Evolutionary conservation across 768 basidiomycete species (phyloP).

Genomic region (Tephrocybe sp.): DNA sequence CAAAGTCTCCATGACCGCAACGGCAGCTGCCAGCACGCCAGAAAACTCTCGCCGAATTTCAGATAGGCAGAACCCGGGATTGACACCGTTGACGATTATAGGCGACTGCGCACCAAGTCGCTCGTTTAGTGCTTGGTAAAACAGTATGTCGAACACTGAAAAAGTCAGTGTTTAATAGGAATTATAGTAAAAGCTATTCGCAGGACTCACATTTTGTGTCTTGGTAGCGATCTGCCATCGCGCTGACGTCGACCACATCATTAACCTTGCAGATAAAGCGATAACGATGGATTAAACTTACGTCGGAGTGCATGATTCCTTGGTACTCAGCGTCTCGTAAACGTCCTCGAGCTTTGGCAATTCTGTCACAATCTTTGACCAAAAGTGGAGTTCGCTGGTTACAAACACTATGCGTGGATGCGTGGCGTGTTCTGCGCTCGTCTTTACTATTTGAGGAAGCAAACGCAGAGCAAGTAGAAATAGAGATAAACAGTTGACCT

Average conservation of each 20-base stretch:
- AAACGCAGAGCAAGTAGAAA: slow-evolving; percentile 40
- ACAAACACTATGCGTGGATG: slow-evolving; percentile 40
- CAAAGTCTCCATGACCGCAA: slow-evolving; percentile 23
- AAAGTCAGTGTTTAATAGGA: too few species aligned
- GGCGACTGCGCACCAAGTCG: slow-evolving; percentile 21
- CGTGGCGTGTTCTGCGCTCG: slow-evolving; percentile 28
- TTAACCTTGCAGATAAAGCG: not conserved
- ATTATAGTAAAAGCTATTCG: too few species aligned
- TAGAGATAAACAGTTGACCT: slow-evolving; percentile 43
- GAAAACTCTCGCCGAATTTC: slow-evolving; percentile 27
- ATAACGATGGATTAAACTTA: not conserved
- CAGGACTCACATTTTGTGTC: too few species aligned
- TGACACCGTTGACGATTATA: slow-evolving; percentile 32
- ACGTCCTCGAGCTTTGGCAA: slow-evolving; percentile 17
- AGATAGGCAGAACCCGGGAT: slow-evolving; percentile 42
- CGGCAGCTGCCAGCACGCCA: slow-evolving; percentile 15
- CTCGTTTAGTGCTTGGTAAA: slow-evolving; percentile 32
- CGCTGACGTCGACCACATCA: not conserved
- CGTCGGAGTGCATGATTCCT: slow-evolving; percentile 24
- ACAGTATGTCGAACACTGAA: slow-evolving; percentile 39
- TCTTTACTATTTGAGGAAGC: slow-evolving; percentile 40
- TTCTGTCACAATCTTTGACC: slow-evolving; percentile 19
- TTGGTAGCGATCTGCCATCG: slow-evolving; percentile 23
- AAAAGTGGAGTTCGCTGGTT: slow-evolving; percentile 40
- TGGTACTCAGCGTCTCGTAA: slow-evolving; percentile 13